phyloP scores from a whole-genome alignment of 179 eudicot species.

The Beta macrorhiza region DNA sequence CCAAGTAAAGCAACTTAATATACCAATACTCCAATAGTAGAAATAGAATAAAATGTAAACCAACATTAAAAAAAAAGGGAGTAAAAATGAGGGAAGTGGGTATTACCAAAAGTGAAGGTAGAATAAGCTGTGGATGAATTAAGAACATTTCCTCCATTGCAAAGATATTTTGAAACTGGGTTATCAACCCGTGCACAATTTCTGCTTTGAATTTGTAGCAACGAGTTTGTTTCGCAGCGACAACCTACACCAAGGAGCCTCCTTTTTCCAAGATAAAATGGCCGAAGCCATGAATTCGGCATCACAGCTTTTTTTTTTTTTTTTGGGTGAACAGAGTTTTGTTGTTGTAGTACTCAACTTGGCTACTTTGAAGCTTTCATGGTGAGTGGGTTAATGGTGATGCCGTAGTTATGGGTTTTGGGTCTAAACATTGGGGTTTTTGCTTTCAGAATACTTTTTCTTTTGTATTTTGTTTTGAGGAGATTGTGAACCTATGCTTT shows the following conservation, averaged over 20 bases:
- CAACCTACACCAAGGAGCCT: slow-evolving; percentile 11
- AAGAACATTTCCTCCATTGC: slow-evolving; percentile 7
- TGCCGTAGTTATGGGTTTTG: too few relatives aligned
- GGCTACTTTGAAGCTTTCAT: neutral
- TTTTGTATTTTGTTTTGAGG: too few relatives aligned
- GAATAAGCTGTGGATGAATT: neutral
- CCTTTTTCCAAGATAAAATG: slow-evolving; percentile 23
- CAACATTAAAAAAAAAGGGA: neutral
- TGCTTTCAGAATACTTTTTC: too few relatives aligned
- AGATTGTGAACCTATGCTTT: too few relatives aligned
- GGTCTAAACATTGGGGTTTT: too few relatives aligned
- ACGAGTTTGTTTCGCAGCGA: slow-evolving; percentile 10
- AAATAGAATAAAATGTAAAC: neutral
- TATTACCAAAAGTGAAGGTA: slow-evolving; percentile 18
- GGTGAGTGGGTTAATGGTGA: neutral
- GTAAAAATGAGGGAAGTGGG: neutral
- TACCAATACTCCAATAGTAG: neutral
- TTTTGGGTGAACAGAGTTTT: neutral
- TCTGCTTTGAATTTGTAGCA: neutral
- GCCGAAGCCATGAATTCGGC: slow-evolving; percentile 32
- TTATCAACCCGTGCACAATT: neutral
- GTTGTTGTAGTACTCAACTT: neutral
- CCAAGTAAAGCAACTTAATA: neutral
- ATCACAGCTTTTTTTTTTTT: slow-evolving; percentile 17
- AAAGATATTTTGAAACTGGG: slow-evolving; percentile 8